These are phyloP conservation scores for Aechmea fasciata DNA, from an alignment of 176 grass and related monocot species.

Conservation along the genomic window DNA sequence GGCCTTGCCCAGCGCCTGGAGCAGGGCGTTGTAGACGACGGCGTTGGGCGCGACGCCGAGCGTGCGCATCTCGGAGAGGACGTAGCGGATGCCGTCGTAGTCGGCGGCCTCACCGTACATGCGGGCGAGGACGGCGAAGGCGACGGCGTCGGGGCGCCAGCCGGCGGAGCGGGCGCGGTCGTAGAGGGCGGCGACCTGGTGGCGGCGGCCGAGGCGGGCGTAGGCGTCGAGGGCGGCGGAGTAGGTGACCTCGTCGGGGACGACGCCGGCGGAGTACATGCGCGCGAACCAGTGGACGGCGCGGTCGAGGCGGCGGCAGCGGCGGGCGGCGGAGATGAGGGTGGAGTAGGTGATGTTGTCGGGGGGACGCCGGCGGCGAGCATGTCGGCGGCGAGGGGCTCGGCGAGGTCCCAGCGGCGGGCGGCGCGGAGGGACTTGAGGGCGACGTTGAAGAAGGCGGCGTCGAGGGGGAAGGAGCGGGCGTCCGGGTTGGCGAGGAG, in stretches of 20 bases:
- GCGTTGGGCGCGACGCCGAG: conserved; percentile 59
- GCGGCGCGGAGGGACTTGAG: conserved; percentile 66
- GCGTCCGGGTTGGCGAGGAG: conserved; percentile 22
- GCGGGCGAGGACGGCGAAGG: conserved; percentile 69
- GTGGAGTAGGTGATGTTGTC: conserved; percentile 97
- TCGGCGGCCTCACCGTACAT: conserved; percentile 76
- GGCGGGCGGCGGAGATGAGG: conserved; percentile 58
- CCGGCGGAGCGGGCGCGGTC: conserved; percentile 62
- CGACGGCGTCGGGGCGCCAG: conserved; percentile 71
- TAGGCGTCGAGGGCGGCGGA: conserved; percentile 70
- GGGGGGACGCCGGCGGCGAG: conserved; percentile 38
- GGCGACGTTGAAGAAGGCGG: conserved; percentile 82
- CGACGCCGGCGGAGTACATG: conserved; percentile 56
- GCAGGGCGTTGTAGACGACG: conserved; percentile 89
- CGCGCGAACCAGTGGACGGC: conserved; percentile 79
- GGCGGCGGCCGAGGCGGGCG: conserved; percentile 46
- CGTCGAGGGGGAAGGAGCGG: conserved; percentile 24
- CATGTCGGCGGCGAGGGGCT: conserved; percentile 69
- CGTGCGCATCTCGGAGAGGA: conserved; percentile 60
- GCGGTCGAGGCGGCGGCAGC: conserved; percentile 59
- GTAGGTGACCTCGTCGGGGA: conserved; percentile 87
- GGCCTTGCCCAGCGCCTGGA: conserved; percentile 65
- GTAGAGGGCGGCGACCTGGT: conserved; percentile 72
- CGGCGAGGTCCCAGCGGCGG: conserved; percentile 47
- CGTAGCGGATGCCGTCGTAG: conserved; percentile 69